A percentile compares a stretch with the other conserved stretches of the same genome.
phyloP scores from a whole-genome alignment of 1,139 yeast genomes.

The Kazachstania sp. region DNA sequence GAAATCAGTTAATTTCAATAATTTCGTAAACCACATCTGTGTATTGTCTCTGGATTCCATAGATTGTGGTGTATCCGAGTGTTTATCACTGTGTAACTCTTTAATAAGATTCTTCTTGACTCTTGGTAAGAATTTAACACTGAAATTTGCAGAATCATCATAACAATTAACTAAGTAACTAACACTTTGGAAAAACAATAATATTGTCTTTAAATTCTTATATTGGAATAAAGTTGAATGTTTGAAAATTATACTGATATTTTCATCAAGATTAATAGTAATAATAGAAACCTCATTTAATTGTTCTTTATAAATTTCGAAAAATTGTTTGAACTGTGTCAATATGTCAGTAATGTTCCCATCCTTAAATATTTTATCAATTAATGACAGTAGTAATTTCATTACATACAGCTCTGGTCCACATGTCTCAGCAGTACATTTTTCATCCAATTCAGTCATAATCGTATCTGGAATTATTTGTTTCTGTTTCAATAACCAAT shows the following conservation, averaged over 20 bases:
- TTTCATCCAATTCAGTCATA: slow-evolving; percentile 3
- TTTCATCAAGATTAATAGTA: neutral
- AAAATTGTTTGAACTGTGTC: slow-evolving; percentile 23
- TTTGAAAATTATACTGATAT: slow-evolving; percentile 5
- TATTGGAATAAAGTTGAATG: slow-evolving; percentile 19
- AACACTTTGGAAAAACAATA: slow-evolving; percentile 28
- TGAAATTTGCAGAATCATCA: slow-evolving; percentile 26
- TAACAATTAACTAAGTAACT: slow-evolving; percentile 29
- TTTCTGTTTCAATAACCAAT: slow-evolving; percentile 14
- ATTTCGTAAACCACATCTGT: slow-evolving; percentile 13
- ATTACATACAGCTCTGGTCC: slow-evolving; percentile 18
- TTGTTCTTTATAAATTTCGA: slow-evolving; percentile 15
- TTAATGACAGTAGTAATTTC: slow-evolving; percentile 20
- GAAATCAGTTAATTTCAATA: slow-evolving; percentile 17
- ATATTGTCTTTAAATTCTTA: slow-evolving; percentile 22
- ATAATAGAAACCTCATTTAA: slow-evolving; percentile 5
- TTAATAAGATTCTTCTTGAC: slow-evolving; percentile 16
- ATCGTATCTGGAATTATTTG: slow-evolving; percentile 9
- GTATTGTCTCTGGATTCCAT: slow-evolving; percentile 9
- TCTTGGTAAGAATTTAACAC: slow-evolving; percentile 27
- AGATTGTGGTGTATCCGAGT: neutral
- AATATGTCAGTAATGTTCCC: slow-evolving; percentile 22
- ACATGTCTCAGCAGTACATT: slow-evolving; percentile 6
- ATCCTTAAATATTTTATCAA: slow-evolving; percentile 20
- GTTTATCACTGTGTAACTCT: slow-evolving; percentile 5